Evolutionary conservation across 768 basidiomycete species (phyloP), one percentile per base, ranked within the genome.

Genomic region (Psilocybe azurescens): DNA sequence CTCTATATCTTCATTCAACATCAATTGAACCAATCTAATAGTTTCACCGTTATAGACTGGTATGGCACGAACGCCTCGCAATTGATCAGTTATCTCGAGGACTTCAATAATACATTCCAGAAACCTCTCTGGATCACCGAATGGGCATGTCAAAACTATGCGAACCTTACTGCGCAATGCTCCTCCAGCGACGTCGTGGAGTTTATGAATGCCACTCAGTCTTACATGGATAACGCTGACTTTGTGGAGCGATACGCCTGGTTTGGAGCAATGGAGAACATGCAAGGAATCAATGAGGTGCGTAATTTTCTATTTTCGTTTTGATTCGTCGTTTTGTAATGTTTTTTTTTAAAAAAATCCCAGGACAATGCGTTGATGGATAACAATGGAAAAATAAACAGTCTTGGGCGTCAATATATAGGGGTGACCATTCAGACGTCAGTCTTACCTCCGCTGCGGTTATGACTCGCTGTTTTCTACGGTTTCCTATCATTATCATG

Each of bases 121-220:
- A 73, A 73, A 38, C 80, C 84, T 3, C 70, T 87, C 14, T 87
- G 86, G 86, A 80, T 87, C 0, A 88, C 86, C 1, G 87, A 87
- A 66, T 86, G 84, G 83, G 82, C 83, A 0, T 85, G 83, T 64
- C 83, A 84, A 71, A 83, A 84, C 61, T 83, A 75, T 73, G 79
- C 77, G 62, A 67, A 81, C 50, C 55, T 67, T 2, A 63, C 72
- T 28, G 69, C 67, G 6, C 84, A 87, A 67, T 86, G 85, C 60
- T 77, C 81, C 0, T 62, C 71, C 32, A 69, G 80, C 4, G 79
- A 86, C 24, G 73, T 86, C 8, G 69, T 75, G 6, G 56, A 68
- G 30, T 85, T 87, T 69, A 75, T 87, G 70, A 83, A 85, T 62
- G 70, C 71, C 11, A 86, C 85, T 0, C 82, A 85, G 59, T 56